A percentile compares a stretch with the other conserved stretches of the same genome.
Evolutionary conservation across 2,329 filamentous ascomycete genomes (phyloP).

Genomic region (Xylaria hypoxylon): DNA sequence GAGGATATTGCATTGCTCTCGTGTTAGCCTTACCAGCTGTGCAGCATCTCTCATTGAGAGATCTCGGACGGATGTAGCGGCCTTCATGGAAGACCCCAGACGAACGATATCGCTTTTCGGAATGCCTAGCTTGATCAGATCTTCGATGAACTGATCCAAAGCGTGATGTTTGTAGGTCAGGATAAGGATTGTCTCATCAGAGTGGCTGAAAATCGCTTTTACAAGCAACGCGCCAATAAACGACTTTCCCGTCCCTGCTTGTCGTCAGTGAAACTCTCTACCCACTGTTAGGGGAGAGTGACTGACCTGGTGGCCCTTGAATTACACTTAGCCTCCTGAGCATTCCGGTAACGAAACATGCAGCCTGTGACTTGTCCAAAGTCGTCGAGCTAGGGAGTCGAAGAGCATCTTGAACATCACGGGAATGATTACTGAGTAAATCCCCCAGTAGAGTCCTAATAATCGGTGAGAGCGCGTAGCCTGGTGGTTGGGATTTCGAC

Average conservation of each 20-base stretch:
- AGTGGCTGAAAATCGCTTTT: conserved; percentile 63
- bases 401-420: conserved; percentile 13
- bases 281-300: not conserved
- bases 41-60: conserved; percentile 48
- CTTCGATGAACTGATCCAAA: conserved; percentile 72
- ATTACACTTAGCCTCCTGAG: conserved; percentile 67
- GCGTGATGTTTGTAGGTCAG: conserved; percentile 76
- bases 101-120: conserved; percentile 63
- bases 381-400: conserved; percentile 8
- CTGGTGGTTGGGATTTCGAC: conserved; percentile 16
- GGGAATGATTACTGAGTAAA: conserved; percentile 13
- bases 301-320: conserved; percentile 75
- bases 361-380: conserved; percentile 60
- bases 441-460: conserved; percentile 18
- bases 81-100: conserved; percentile 60
- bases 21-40: conserved; percentile 53
- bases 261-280: not conserved
- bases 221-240: conserved; percentile 74
- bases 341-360: conserved; percentile 66
- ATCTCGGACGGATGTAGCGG: conserved; percentile 54
- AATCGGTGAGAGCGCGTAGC: conserved; percentile 17
- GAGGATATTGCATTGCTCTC: conserved; percentile 15
- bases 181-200: conserved; percentile 66
- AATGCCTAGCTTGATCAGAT: conserved; percentile 70
- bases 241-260: conserved; percentile 76